Base-by-base conservation (phyloP, 2,329 filamentous ascomycete species). In the Ophiostoma perfectum region DNA sequence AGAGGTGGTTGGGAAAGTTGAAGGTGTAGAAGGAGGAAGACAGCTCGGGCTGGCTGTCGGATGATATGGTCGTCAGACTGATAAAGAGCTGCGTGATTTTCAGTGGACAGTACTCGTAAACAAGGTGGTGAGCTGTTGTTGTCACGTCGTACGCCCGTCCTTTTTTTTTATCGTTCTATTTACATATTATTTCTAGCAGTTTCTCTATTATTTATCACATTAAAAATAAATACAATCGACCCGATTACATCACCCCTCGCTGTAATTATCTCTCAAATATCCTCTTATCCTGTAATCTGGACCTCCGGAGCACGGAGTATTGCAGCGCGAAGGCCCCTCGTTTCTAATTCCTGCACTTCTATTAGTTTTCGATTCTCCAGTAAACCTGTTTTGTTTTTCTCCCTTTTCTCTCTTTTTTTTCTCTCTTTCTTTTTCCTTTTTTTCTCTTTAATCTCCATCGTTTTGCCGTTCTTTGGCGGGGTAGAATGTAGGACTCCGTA, bases 1-100 rank as follows among this genome's bases (percentile, higher is more conserved):
- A 18, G 55, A 38, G 39, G 38, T 18, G n/a, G 75, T 74, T 78
- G 76, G 52, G 5, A 12, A 44, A 63, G 11, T 36, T 55, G 41
- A 27, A 41, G 55, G 36, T 39, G 16, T 16, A 14, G 14, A 12
- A 39, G 14, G 16, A 38, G 39, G 9, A 11, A 18, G 39, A 38
- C 58, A 38, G n/a, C 27, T 27, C 27, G 27, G 27, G 27, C 27
- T 27, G 27, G 27, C 27, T 27, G 27, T 27, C 27, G 27, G 27
- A 27, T 27, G 27, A 27, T 27, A 27, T 27, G 27, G 27, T 27
- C 27, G 27, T 64, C 58, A 2, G 41, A 39, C 55, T 36, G 63
- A 68, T n/a, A 64, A 60, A 66, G 27, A 7, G 55, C 62, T 70
- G 69, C 66, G 69, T 70, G 69, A 70, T 70, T 71, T 71, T 71